Evolutionary conservation across 257 asterid genomes (phyloP).

Genomic region (Dorcoceras hygrometricum): DNA sequence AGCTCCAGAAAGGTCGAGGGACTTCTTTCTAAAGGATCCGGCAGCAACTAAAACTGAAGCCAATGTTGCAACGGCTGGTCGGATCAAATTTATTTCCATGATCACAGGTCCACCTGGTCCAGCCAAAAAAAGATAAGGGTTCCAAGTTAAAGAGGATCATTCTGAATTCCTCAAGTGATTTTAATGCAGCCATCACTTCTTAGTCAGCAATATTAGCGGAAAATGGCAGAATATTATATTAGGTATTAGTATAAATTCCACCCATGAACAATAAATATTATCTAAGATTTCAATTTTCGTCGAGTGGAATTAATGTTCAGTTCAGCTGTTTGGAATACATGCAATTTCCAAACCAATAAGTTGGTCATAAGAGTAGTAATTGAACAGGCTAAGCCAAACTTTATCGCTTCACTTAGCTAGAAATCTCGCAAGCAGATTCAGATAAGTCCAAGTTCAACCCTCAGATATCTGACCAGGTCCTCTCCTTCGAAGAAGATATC

Average conservation of each 20-base stretch:
- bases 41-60: slow-evolving; percentile 52
- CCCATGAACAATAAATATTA: background rate
- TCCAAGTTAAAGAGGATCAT: slow-evolving; percentile 15
- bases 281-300: background rate
- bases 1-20: slow-evolving; percentile 85
- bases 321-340: background rate
- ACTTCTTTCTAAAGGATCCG: slow-evolving; percentile 64
- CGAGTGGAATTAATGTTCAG: background rate
- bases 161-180: slow-evolving; percentile 9
- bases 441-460: background rate
- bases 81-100: slow-evolving; percentile 49
- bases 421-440: slow-evolving; percentile 6
- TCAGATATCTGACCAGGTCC: too few species aligned
- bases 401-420: background rate
- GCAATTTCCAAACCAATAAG: background rate
- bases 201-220: slow-evolving; percentile 3
- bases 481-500: too few species aligned
- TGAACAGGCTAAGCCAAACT: too few species aligned
- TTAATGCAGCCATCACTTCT: slow-evolving; percentile 10
- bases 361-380: background rate
- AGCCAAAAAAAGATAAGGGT: slow-evolving; percentile 6
- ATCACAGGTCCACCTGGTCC: slow-evolving; percentile 14
- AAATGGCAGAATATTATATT: slow-evolving; percentile 15
- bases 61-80: slow-evolving; percentile 47
- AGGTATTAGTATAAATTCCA: background rate